phyloP scores from a whole-genome alignment of 768 basidiomycete species.

The Kwoniella dendrophila region DNA sequence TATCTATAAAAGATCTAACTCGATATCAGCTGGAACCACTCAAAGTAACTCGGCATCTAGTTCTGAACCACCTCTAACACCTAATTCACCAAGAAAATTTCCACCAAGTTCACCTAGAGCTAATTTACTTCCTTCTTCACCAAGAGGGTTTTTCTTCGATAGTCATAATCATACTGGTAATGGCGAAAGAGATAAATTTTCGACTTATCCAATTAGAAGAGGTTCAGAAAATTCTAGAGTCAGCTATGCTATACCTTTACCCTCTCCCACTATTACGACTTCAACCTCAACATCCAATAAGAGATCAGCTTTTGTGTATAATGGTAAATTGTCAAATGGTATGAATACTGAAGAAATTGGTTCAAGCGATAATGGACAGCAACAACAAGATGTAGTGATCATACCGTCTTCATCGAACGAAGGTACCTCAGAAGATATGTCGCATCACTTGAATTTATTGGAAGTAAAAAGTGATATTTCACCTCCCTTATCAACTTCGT shows the following conservation, averaged over 20 bases:
- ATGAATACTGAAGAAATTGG: conserved; percentile 1
- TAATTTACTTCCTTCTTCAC: conserved; percentile 9
- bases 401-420: not conserved
- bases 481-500: conserved; percentile 3
- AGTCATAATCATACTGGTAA: not conserved
- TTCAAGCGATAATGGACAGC: too few species aligned
- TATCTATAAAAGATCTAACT: too few species aligned
- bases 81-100: conserved; percentile 6
- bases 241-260: not conserved
- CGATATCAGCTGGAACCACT: too few species aligned
- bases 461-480: not conserved
- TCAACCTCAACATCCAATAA: conserved; percentile 4
- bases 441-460: not conserved
- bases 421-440: not conserved
- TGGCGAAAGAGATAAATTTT: conserved; percentile 6
- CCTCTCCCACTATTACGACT: not conserved
- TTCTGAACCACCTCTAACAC: conserved; percentile 5
- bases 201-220: conserved; percentile 5
- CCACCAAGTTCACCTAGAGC: conserved; percentile 13
- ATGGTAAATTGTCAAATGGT: conserved; percentile 8
- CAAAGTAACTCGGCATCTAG: not conserved
- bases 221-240: not conserved
- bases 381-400: conserved; percentile 8
- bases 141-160: conserved; percentile 9
- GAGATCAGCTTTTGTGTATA: conserved; percentile 21